A percentile compares a stretch with the other conserved stretches of the same genome.
Evolutionary conservation across 2,329 filamentous ascomycete genomes (phyloP).

Genomic region (Scortechinia acanthostroma): DNA sequence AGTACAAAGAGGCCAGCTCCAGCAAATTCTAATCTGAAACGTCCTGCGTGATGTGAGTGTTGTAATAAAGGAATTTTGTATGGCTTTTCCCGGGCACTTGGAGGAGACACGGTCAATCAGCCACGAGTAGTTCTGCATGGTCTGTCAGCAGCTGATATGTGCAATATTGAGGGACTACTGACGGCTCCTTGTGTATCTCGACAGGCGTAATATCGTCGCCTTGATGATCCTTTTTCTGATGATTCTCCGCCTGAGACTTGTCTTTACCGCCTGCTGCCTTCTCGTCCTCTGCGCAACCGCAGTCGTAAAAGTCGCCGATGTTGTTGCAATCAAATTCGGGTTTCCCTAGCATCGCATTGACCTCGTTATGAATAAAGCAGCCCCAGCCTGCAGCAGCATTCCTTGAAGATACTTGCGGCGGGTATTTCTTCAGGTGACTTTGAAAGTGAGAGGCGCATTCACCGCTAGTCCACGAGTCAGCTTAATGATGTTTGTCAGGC

Average conservation of each 20-base stretch:
- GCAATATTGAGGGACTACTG: background rate
- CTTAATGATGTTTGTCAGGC: slow-evolving; percentile 5
- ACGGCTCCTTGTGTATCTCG: background rate
- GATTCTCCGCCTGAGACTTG: slow-evolving; percentile 8
- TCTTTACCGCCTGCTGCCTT: slow-evolving; percentile 23
- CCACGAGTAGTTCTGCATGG: background rate
- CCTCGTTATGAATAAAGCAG: slow-evolving; percentile 60
- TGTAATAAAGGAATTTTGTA: no score
- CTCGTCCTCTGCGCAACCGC: slow-evolving; percentile 52
- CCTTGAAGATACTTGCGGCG: slow-evolving; percentile 55
- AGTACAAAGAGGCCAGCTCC: no score
- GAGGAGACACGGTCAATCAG: slow-evolving; percentile 1
- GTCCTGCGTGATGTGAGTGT: no score
- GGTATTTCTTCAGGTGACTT: slow-evolving; percentile 50
- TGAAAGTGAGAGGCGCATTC: slow-evolving; percentile 61
- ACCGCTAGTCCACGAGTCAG: slow-evolving; percentile 30
- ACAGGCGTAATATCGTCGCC: background rate
- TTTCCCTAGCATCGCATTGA: slow-evolving; percentile 55
- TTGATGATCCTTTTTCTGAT: background rate
- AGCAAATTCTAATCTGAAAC: no score
- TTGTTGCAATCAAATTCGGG: slow-evolving; percentile 55
- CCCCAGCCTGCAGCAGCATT: slow-evolving; percentile 58
- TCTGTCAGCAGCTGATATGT: background rate
- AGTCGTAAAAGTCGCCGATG: slow-evolving; percentile 62
- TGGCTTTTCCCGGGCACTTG: no score